Conservation (phyloP, 2,329 filamentous ascomycete genomes). For the Aurifilum marmelostoma region DNA sequence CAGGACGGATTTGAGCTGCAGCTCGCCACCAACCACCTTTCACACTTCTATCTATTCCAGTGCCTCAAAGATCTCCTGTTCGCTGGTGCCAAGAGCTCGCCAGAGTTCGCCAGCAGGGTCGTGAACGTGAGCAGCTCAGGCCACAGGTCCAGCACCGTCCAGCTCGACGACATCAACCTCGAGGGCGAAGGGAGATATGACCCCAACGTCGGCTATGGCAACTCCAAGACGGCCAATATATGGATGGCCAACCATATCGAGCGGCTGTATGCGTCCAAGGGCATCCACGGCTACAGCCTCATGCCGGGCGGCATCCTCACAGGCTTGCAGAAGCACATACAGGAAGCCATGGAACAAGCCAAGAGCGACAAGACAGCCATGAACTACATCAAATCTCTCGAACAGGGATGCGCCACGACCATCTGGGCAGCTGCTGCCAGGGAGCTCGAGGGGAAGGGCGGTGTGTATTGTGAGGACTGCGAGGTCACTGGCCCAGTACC, state of each 20-base stretch:
- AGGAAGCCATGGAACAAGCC: constrained; percentile 28
- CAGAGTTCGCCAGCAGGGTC: constrained; percentile 46
- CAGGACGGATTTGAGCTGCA: constrained; percentile 53
- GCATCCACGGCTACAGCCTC: constrained; percentile 46
- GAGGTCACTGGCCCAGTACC: constrained; percentile 36
- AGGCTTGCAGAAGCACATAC: constrained; percentile 36
- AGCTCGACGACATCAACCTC: constrained; percentile 47
- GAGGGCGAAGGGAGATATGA: constrained; percentile 39
- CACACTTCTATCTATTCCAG: constrained; percentile 56
- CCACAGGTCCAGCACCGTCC: constrained; percentile 41
- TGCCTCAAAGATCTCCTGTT: constrained; percentile 49
- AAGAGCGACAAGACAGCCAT: constrained; percentile 28
- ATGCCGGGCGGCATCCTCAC: constrained; percentile 49
- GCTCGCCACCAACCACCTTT: constrained; percentile 55
- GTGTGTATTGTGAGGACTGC: constrained; percentile 47
- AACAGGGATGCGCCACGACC: constrained; percentile 49
- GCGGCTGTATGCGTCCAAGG: constrained; percentile 43
- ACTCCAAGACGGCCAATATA: constrained; percentile 51
- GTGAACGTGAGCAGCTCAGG: constrained; percentile 47
- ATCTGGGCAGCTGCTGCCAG: constrained; percentile 44
- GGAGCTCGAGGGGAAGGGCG: constrained; percentile 46
- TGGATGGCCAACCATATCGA: constrained; percentile 52
- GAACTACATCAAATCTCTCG: constrained; percentile 38
- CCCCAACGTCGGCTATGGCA: constrained; percentile 43
- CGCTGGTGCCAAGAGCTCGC: constrained; percentile 39